Percentiles rank a stretch among this genome's conserved stretches.
Evolutionary conservation across 768 basidiomycete species (phyloP).

Genomic region (Xanthoconium purpureum): DNA sequence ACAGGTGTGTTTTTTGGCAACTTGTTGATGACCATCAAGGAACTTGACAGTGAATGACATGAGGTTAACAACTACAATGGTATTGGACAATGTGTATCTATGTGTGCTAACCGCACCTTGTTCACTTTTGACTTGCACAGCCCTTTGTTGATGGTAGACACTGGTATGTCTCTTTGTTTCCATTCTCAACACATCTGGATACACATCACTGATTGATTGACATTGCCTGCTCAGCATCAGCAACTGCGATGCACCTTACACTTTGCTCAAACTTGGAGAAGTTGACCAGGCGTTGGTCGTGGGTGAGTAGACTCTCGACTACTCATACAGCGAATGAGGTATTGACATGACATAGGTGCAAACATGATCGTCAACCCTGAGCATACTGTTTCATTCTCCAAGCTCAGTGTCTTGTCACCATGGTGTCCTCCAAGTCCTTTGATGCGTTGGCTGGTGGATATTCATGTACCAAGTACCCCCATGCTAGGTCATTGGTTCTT

Average conservation of each 20-base stretch:
- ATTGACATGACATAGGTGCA: slow-evolving; percentile 15
- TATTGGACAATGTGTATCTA: slow-evolving; percentile 31
- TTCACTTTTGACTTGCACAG: slow-evolving; percentile 39
- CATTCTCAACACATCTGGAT: neutral
- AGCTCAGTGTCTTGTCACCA: slow-evolving; percentile 35
- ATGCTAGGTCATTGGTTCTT: slow-evolving; percentile 16
- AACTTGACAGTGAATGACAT: slow-evolving; percentile 27
- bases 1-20: slow-evolving; percentile 43
- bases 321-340: neutral
- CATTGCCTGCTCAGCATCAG: slow-evolving; percentile 42
- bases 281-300: slow-evolving; percentile 46
- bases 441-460: slow-evolving; percentile 34
- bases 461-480: slow-evolving; percentile 23
- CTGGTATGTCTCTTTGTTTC: slow-evolving; percentile 8
- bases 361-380: slow-evolving; percentile 30
- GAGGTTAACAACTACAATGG: slow-evolving; percentile 30
- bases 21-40: slow-evolving; percentile 26
- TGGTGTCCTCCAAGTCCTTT: slow-evolving; percentile 32
- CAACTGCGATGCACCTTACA: slow-evolving; percentile 48
- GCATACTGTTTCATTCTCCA: slow-evolving; percentile 28
- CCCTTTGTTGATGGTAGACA: slow-evolving; percentile 48
- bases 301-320: slow-evolving; percentile 6
- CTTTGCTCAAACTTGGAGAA: slow-evolving; percentile 43
- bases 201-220: neutral
- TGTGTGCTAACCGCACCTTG: slow-evolving; percentile 32